phyloP scores from a whole-genome alignment of 192 early-diverging fungal genomes.

The Kappamyces sp. region DNA sequence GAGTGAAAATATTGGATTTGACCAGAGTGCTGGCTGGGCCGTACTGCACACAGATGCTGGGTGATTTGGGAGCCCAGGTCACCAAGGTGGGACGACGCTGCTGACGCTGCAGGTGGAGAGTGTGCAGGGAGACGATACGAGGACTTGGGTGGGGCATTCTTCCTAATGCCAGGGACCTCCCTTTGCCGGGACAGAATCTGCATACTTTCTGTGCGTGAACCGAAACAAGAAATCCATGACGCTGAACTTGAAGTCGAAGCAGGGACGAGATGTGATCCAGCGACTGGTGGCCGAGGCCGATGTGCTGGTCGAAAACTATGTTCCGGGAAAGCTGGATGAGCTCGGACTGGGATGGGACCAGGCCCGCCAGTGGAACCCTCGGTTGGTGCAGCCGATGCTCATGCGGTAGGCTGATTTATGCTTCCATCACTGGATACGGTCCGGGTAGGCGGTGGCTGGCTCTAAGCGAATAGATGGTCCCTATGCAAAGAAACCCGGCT shows the following conservation, averaged over 20 bases:
- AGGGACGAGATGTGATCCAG: slow-evolving; percentile 58
- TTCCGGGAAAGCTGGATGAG: slow-evolving; percentile 77
- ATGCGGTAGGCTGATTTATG: slow-evolving; percentile 36
- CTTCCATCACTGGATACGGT: slow-evolving; percentile 64
- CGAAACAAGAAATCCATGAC: slow-evolving; percentile 89
- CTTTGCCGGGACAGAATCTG: slow-evolving; percentile 54
- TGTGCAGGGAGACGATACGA: slow-evolving; percentile 83
- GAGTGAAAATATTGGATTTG: slow-evolving; percentile 32
- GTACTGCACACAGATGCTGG: slow-evolving; percentile 39
- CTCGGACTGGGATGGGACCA: slow-evolving; percentile 73
- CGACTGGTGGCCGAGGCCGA: slow-evolving; percentile 64
- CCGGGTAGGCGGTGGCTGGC: too few relatives aligned
- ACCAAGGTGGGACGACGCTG: slow-evolving; percentile 85
- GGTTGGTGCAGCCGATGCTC: slow-evolving; percentile 83
- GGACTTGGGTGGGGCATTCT: slow-evolving; percentile 75
- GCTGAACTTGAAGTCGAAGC: slow-evolving; percentile 68
- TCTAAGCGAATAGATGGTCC: too few relatives aligned
- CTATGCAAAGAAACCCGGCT: slow-evolving; percentile 71
- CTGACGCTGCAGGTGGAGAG: too few relatives aligned
- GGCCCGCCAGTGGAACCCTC: slow-evolving; percentile 60
- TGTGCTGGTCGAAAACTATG: slow-evolving; percentile 86
- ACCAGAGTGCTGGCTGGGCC: slow-evolving; percentile 43
- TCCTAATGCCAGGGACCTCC: slow-evolving; percentile 31
- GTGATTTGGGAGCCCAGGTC: slow-evolving; percentile 63
- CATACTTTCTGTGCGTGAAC: slow-evolving; percentile 89